phyloP scores from a whole-genome alignment of 495 filamentous ascomycete species.

The Aspergillus nidulans region DNA sequence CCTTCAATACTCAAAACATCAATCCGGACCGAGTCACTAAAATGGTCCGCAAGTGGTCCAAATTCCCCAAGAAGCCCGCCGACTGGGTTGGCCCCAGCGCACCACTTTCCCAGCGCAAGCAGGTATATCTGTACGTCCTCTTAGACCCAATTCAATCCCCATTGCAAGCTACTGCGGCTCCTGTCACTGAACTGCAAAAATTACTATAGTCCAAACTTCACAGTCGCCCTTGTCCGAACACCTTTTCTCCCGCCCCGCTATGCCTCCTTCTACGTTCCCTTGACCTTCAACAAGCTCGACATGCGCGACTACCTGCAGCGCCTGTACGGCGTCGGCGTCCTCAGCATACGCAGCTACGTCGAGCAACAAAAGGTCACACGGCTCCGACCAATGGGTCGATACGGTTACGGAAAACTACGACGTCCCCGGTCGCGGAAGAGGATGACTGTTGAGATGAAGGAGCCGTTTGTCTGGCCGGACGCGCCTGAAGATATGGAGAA shows the following conservation, averaged over 20 bases:
- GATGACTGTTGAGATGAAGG: conserved; percentile 82
- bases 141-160: not conserved
- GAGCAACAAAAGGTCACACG: conserved; percentile 59
- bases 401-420: conserved; percentile 36
- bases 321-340: conserved; percentile 62
- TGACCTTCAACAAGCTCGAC: conserved; percentile 88
- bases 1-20: not conserved
- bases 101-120: conserved; percentile 41
- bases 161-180: not conserved
- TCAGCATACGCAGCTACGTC: conserved; percentile 73
- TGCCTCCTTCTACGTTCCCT: conserved; percentile 79
- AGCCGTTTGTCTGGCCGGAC: conserved; percentile 82
- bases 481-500: conserved; percentile 50
- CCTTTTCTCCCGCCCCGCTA: conserved; percentile 67
- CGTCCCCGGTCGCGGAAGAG: conserved; percentile 71
- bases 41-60: conserved; percentile 35
- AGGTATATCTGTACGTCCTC: conserved; percentile 63
- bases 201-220: conserved; percentile 65
- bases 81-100: conserved; percentile 17
- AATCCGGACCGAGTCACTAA: conserved; percentile 11
- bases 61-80: conserved; percentile 25
- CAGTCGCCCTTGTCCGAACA: conserved; percentile 68
- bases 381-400: conserved; percentile 33
- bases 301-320: conserved; percentile 82
- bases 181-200: not conserved